phyloP scores from a whole-genome alignment of 495 filamentous ascomycete species.

The Hypomontagnella monticulosa region DNA sequence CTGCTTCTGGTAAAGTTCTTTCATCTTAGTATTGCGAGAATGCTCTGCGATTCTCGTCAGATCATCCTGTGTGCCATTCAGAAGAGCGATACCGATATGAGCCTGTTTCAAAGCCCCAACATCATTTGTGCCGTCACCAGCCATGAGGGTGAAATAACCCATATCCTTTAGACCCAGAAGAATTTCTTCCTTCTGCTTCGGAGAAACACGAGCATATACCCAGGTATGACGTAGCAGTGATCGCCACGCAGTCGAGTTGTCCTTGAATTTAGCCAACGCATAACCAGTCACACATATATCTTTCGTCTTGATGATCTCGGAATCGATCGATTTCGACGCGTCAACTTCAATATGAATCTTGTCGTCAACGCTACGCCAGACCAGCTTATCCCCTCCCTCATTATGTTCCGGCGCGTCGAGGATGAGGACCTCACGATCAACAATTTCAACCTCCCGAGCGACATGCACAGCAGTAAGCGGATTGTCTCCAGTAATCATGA shows the following conservation, averaged over 20 bases:
- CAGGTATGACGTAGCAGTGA: conserved; percentile 87
- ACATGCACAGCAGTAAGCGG: conserved; percentile 96
- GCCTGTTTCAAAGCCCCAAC: conserved; percentile 98
- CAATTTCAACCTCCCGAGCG: conserved; percentile 94
- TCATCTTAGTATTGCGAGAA: conserved; percentile 93
- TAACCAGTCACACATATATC: conserved; percentile 98
- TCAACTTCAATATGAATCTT: conserved; percentile 88
- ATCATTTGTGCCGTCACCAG: conserved; percentile 98
- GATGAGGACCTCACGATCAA: conserved; percentile 94
- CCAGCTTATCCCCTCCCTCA: conserved; percentile 78
- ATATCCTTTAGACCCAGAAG: conserved; percentile 93
- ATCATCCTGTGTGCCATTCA: conserved; percentile 94
- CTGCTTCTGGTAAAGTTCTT: conserved; percentile 98
- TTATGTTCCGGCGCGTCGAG: conserved; percentile 95
- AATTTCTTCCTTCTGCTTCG: conserved; percentile 99
- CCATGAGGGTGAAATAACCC: conserved; percentile 98
- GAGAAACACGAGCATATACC: conserved; percentile 98
- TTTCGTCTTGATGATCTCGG: conserved; percentile 82
- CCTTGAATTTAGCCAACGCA: conserved; percentile 88
- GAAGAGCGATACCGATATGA: conserved; percentile 93
- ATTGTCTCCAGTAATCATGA: conserved; percentile 99
- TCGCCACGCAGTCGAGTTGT: conserved; percentile 71
- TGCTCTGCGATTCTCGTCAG: conserved; percentile 91
- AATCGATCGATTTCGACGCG: conserved; percentile 80
- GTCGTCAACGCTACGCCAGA: conserved; percentile 97